phyloP scores from a whole-genome alignment of 768 basidiomycete species.

The Agaricus blazei region DNA sequence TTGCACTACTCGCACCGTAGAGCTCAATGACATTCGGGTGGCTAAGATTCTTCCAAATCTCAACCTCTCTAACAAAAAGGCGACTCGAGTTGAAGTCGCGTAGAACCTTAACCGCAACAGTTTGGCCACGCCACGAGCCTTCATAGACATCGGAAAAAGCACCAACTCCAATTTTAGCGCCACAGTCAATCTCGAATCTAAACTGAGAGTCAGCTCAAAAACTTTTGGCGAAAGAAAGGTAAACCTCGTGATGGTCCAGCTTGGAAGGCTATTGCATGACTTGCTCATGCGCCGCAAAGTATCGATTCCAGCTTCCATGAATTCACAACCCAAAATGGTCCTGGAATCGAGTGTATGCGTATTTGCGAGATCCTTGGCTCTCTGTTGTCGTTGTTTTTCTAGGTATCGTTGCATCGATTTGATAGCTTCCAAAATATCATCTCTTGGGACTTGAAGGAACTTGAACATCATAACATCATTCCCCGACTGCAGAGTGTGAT shows the following conservation, averaged over 20 bases:
- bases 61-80: slow-evolving; percentile 66
- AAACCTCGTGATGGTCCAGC: slow-evolving; percentile 74
- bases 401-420: slow-evolving; percentile 61
- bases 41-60: slow-evolving; percentile 64
- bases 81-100: slow-evolving; percentile 53
- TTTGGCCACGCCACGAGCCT: slow-evolving; percentile 64
- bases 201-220: slow-evolving; percentile 5
- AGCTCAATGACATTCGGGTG: slow-evolving; percentile 72
- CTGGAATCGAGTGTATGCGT: slow-evolving; percentile 11
- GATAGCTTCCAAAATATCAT: slow-evolving; percentile 75
- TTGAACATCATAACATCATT: slow-evolving; percentile 62
- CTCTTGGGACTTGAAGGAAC: slow-evolving; percentile 53
- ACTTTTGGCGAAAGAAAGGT: neutral
- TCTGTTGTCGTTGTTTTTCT: slow-evolving; percentile 14
- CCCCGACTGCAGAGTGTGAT: slow-evolving; percentile 69
- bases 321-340: slow-evolving; percentile 62
- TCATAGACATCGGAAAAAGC: slow-evolving; percentile 75
- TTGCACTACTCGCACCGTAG: slow-evolving; percentile 72
- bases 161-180: slow-evolving; percentile 63
- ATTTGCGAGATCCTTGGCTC: neutral
- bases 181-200: slow-evolving; percentile 72
- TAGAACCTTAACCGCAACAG: slow-evolving; percentile 72
- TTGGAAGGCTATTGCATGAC: slow-evolving; percentile 42
- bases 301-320: slow-evolving; percentile 70
- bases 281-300: slow-evolving; percentile 60